Percentiles rank a stretch among this genome's conserved stretches.
phyloP scores from a whole-genome alignment of 2,329 filamentous ascomycete genomes.

The Arthrobotrys entomopaga region DNA sequence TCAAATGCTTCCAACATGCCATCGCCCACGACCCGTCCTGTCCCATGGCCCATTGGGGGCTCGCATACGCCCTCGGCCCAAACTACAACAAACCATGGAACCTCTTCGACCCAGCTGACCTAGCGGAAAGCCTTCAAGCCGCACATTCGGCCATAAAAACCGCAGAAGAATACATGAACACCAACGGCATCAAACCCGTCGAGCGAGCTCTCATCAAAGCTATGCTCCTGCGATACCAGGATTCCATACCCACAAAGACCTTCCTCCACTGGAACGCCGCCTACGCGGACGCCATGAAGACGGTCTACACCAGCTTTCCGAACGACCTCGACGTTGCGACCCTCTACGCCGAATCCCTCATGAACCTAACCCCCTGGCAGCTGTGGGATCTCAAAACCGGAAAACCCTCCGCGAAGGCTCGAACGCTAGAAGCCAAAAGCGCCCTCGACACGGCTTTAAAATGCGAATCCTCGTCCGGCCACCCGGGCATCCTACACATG shows the following conservation, averaged over 20 bases:
- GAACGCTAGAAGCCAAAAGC: slow-evolving; percentile 69
- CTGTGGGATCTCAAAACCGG: slow-evolving; percentile 73
- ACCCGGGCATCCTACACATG: slow-evolving; percentile 77
- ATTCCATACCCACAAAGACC: slow-evolving; percentile 63
- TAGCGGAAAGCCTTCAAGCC: slow-evolving; percentile 66
- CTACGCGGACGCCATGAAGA: slow-evolving; percentile 72
- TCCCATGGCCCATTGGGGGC: slow-evolving; percentile 75
- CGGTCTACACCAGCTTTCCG: slow-evolving; percentile 67
- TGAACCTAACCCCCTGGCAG: slow-evolving; percentile 74
- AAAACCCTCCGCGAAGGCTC: slow-evolving; percentile 67
- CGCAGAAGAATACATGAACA: slow-evolving; percentile 59
- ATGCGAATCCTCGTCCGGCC: slow-evolving; percentile 65
- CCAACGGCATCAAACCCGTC: slow-evolving; percentile 60
- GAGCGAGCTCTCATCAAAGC: slow-evolving; percentile 74
- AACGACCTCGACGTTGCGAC: slow-evolving; percentile 72
- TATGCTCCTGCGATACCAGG: slow-evolving; percentile 71
- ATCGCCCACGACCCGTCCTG: slow-evolving; percentile 68
- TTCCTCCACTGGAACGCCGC: slow-evolving; percentile 68
- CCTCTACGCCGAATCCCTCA: slow-evolving; percentile 73
- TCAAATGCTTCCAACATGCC: slow-evolving; percentile 72
- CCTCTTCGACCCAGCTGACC: slow-evolving; percentile 72
- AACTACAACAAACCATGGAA: slow-evolving; percentile 80
- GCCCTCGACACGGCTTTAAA: slow-evolving; percentile 71
- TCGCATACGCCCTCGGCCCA: slow-evolving; percentile 77
- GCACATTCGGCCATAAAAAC: slow-evolving; percentile 66